Evolutionary conservation across 495 filamentous ascomycete species (phyloP).

Genomic region (Sordaria brevicollis): DNA sequence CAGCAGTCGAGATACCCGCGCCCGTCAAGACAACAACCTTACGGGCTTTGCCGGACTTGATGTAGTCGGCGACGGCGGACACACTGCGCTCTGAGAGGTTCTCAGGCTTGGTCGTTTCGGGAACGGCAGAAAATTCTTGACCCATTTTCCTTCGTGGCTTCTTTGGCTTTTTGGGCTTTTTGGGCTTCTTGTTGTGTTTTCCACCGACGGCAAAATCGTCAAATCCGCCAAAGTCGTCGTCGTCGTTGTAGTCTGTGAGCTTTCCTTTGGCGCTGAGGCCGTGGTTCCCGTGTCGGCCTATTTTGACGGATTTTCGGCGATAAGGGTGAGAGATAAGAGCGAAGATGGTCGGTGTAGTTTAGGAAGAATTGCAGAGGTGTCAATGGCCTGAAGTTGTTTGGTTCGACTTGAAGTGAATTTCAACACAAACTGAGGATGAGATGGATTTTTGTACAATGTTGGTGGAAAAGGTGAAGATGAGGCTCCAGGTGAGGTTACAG

Average conservation of each 20-base stretch:
- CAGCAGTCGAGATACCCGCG: constrained; percentile 51
- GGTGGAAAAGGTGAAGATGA: not conserved
- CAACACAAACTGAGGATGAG: not conserved
- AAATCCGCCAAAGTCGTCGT: constrained; percentile 4
- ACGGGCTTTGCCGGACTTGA: constrained; percentile 54
- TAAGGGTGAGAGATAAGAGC: not conserved
- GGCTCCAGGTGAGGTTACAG: not conserved
- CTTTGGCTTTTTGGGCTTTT: constrained; percentile 16
- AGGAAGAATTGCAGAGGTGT: not conserved
- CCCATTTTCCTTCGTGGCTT: constrained; percentile 29
- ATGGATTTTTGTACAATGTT: not conserved
- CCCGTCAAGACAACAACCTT: constrained; percentile 74
- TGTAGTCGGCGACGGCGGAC: constrained; percentile 62
- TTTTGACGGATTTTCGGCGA: constrained; percentile 8
- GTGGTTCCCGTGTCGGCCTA: constrained; percentile 11
- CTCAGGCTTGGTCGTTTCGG: constrained; percentile 51
- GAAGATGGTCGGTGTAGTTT: not conserved
- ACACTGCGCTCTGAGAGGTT: constrained; percentile 59
- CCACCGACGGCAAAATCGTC: constrained; percentile 5
- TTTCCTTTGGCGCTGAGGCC: constrained; percentile 7
- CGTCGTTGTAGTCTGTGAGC: constrained; percentile 4
- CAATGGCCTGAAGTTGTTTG: not conserved
- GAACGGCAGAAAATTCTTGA: constrained; percentile 41
- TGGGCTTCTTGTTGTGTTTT: constrained; percentile 1
- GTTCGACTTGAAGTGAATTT: not conserved